These are phyloP conservation scores for Ophiocordyceps robertsii DNA, from an alignment of 2,329 filamentous ascomycete species.

Conservation along the genomic window DNA sequence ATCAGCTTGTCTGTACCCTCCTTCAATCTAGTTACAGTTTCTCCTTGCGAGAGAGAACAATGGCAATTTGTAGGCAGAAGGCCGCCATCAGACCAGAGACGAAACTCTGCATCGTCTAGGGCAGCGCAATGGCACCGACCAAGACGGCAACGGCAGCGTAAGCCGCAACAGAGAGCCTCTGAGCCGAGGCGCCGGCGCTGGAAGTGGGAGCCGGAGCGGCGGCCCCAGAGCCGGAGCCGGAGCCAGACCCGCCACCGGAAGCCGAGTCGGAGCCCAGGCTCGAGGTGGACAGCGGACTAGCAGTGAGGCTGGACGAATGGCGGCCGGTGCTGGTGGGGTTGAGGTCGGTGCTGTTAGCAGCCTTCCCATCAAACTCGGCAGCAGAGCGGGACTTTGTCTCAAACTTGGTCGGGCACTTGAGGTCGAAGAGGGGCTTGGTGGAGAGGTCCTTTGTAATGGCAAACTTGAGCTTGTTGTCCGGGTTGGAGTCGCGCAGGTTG, in stretches of 20 bases:
- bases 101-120: not conserved
- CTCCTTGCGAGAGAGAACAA: not conserved
- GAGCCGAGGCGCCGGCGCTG: not conserved
- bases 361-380: not conserved
- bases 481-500: conserved; percentile 46
- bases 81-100: not conserved
- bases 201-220: conserved; percentile 1
- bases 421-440: conserved; percentile 36
- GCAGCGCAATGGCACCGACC: not conserved
- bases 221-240: not conserved
- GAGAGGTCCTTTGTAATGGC: conserved; percentile 39
- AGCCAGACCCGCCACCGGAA: conserved; percentile 1
- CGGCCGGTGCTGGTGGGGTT: conserved; percentile 1
- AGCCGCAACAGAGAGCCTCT: not conserved
- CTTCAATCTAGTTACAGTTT: not conserved
- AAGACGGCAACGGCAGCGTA: not conserved
- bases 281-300: conserved; percentile 1
- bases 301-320: conserved; percentile 1
- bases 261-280: not conserved
- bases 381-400: conserved; percentile 15
- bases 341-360: conserved; percentile 2
- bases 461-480: conserved; percentile 44
- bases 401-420: conserved; percentile 35
- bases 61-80: not conserved
- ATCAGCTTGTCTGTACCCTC: not conserved